Percentiles rank a stretch among this genome's conserved stretches.
phyloP scores from a whole-genome alignment of 306 rosid genomes.

The Cucurbita ficifolia region DNA sequence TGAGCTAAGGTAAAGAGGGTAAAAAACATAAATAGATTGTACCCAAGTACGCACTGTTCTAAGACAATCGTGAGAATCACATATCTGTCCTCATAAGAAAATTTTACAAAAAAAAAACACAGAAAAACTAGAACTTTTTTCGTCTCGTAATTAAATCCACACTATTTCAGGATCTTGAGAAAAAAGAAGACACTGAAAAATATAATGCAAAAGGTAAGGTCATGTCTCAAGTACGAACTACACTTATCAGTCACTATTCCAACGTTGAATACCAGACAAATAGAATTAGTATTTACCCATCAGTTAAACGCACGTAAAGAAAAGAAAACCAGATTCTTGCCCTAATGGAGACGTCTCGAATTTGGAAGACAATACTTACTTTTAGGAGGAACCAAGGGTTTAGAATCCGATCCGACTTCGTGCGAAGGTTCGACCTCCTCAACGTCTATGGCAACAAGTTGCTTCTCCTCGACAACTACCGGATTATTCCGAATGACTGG shows the following conservation, averaged over 20 bases:
- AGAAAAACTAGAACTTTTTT: background rate
- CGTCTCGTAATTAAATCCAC: background rate
- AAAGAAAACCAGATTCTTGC: background rate
- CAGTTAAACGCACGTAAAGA: background rate
- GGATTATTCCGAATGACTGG: background rate
- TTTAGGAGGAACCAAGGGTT: slow-evolving; percentile 20
- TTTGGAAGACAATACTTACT: slow-evolving; percentile 14
- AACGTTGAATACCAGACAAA: background rate
- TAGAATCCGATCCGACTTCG: slow-evolving; percentile 18
- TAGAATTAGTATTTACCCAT: background rate
- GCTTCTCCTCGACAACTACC: slow-evolving; percentile 14
- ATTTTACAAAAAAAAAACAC: background rate
- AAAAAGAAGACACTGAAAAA: background rate
- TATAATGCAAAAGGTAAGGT: background rate
- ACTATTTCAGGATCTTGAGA: background rate
- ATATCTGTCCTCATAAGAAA: background rate
- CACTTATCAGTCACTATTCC: background rate
- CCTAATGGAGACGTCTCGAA: background rate
- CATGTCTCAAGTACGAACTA: background rate
- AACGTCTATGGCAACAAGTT: slow-evolving; percentile 12
- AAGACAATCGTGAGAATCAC: background rate
- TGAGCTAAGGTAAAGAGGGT: background rate
- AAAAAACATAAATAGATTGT: background rate
- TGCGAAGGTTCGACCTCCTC: slow-evolving; percentile 1
- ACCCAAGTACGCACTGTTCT: too few relatives aligned